Evolutionary conservation across 2,329 filamentous ascomycete species (phyloP), one percentile per base, ranked within the genome.

Genomic region (Ophiocordyceps unilateralis): DNA sequence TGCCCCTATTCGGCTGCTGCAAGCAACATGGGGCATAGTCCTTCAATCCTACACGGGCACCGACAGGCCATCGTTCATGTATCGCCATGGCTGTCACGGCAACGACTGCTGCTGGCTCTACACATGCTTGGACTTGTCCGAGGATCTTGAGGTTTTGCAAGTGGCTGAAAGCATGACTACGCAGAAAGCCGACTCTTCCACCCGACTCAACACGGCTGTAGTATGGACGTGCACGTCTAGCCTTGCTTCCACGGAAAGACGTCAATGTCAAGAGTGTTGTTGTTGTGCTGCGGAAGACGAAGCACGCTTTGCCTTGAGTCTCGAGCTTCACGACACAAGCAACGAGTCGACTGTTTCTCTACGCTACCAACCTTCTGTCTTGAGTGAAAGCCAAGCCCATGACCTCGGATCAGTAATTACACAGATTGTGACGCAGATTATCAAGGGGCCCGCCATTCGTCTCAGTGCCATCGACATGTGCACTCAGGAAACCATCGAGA

Each of bases 1-100:
- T n/a, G 32, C 19, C 7, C 32, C 26, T 20, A 28, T n/a, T n/a
- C n/a, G n/a, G 5, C 26, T 44, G 5, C n/a, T 44, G 1, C 40
- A 44, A 34, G 26, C 26, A 17, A 22, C 43, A n/a, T 44, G 43
- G 40, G 26, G 12, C 2, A 19, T 44, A 10, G n/a, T 41, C 14
- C 43, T 44, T 17, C 40, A 24, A 21, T 39, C 40, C 12, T 44
- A 44, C 12, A 41, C 43, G 8, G 40, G 40, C 24, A 24, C 21
- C 4, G 43, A 44, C 21, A 39, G 19, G 5, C 43, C 40, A 15
- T 20, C 24, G 10, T 44, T 44, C 22, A 22, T 17, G n/a, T 44
- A 26, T n/a, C 23, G 23, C 17, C 39, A 44, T 23, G 39, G 26
- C n/a, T 1, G 4, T n/a, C n/a, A 17, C 14, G 39, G 17, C 30